phyloP scores from a whole-genome alignment of 352 stramenopile species.

The Pseudoperonospora humuli region DNA sequence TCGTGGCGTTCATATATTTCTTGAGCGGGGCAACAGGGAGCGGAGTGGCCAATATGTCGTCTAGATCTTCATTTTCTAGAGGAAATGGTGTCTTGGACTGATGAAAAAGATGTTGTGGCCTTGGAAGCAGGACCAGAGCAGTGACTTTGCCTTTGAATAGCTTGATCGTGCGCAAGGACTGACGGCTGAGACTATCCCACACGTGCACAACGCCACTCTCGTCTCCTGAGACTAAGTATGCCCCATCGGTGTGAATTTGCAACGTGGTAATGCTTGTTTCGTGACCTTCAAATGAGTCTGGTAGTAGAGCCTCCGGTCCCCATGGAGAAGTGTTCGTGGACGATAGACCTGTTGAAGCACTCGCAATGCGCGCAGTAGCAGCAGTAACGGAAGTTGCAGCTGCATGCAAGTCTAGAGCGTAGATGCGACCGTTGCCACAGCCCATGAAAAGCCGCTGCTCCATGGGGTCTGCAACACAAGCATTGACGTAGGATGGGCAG shows the following conservation, averaged over 20 bases:
- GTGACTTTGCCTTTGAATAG: constrained; percentile 59
- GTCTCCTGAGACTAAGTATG: constrained; percentile 56
- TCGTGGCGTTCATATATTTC: constrained; percentile 60
- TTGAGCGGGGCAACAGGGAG: constrained; percentile 64
- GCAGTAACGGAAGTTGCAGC: constrained; percentile 45
- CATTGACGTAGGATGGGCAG: constrained; percentile 63
- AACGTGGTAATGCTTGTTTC: constrained; percentile 50
- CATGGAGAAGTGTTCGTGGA: constrained; percentile 23
- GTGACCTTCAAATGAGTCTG: constrained; percentile 58
- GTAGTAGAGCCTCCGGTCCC: constrained; percentile 34
- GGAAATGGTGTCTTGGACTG: constrained; percentile 33
- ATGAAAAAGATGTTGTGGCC: constrained; percentile 53
- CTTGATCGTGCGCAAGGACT: constrained; percentile 58
- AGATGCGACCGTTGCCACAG: constrained; percentile 64
- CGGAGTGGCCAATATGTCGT: constrained; percentile 24
- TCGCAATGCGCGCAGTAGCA: constrained; percentile 42
- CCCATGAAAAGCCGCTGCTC: constrained; percentile 68
- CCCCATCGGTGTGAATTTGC: constrained; percentile 47
- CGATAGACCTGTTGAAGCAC: constrained; percentile 15
- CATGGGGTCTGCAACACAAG: constrained; percentile 46
- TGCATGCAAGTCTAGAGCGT: constrained; percentile 57
- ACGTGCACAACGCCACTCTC: constrained; percentile 49
- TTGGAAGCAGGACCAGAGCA: constrained; percentile 39
- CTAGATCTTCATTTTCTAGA: constrained; percentile 23
- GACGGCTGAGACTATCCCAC: constrained; percentile 58